These are phyloP conservation scores for Tilletiaria anomala DNA, from an alignment of 1,284 basidiomycete genomes.

Conservation along the genomic window DNA sequence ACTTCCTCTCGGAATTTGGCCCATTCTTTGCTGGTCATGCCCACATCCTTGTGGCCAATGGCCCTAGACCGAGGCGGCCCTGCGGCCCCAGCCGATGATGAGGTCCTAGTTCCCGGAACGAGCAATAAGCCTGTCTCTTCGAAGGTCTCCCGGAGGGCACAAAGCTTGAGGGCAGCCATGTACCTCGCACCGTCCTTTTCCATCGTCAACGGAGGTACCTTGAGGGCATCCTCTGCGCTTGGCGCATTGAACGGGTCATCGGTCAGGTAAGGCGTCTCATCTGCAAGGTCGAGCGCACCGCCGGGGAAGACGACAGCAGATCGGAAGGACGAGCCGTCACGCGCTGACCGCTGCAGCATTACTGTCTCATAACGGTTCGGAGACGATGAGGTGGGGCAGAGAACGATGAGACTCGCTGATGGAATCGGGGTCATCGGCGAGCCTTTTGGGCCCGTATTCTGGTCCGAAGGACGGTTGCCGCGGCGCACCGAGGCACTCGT, in stretches of 20 bases:
- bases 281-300: conserved; percentile 21
- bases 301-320: conserved; percentile 33
- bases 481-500: too few relatives aligned
- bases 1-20: conserved; percentile 13
- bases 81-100: conserved; percentile 1
- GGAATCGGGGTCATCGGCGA: conserved; percentile 29
- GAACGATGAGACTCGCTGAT: conserved; percentile 25
- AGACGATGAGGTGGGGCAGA: conserved; percentile 11
- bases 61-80: conserved; percentile 16
- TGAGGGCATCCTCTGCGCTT: neutral
- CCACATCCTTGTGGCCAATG: conserved; percentile 21
- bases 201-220: conserved; percentile 8
- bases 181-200: conserved; percentile 7
- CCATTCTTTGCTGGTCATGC: conserved; percentile 21
- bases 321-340: conserved; percentile 24
- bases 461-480: conserved; percentile 14
- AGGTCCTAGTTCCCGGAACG: too few relatives aligned
- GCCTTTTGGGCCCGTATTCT: conserved; percentile 20
- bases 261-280: conserved; percentile 7
- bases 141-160: conserved; percentile 28
- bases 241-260: neutral
- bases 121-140: conserved; percentile 30
- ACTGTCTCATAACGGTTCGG: conserved; percentile 11
- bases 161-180: conserved; percentile 19
- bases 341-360: conserved; percentile 24